These are phyloP conservation scores for Borealophlyctis nickersoniae DNA, from an alignment of 192 early-diverging fungal genomes.

Conservation along the genomic window DNA sequence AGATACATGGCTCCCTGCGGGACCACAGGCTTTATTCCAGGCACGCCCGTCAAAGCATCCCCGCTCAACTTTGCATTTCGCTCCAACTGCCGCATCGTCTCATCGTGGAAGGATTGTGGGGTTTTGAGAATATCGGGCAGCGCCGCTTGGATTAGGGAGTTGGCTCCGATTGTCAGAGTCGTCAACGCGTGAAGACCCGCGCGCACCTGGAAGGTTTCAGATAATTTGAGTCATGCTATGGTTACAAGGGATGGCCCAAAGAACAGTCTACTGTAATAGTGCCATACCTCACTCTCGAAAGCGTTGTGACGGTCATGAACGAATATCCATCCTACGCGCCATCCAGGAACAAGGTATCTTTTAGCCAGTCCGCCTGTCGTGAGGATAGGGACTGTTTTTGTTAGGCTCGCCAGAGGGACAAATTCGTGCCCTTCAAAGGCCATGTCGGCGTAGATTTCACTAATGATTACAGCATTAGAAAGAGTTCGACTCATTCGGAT, in stretches of 20 bases:
- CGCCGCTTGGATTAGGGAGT: conserved; percentile 74
- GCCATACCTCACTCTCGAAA: conserved; percentile 31
- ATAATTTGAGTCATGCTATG: conserved; percentile 20
- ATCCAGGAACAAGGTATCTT: conserved; percentile 87
- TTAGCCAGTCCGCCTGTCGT: conserved; percentile 84
- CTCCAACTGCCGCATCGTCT: conserved; percentile 69
- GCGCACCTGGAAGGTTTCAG: conserved; percentile 50
- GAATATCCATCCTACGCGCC: conserved; percentile 83
- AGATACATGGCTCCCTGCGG: conserved; percentile 94
- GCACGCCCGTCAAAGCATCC: conserved; percentile 58
- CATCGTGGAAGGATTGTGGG: conserved; percentile 62
- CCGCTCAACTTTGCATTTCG: conserved; percentile 65
- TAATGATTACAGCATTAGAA: neutral
- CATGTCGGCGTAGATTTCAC: conserved; percentile 88
- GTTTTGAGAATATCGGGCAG: conserved; percentile 78
- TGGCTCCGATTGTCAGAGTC: conserved; percentile 76
- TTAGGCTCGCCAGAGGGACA: conserved; percentile 55
- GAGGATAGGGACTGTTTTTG: conserved; percentile 77
- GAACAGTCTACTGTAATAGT: neutral
- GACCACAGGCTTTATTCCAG: conserved; percentile 70
- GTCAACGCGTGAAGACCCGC: conserved; percentile 69
- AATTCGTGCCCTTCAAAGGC: conserved; percentile 59
- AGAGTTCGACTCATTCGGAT: neutral
- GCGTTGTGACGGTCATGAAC: conserved; percentile 68
- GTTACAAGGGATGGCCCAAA: too few relatives aligned